Conservation (phyloP, 2,329 filamentous ascomycete species). For the Chaetomium globosum region DNA sequence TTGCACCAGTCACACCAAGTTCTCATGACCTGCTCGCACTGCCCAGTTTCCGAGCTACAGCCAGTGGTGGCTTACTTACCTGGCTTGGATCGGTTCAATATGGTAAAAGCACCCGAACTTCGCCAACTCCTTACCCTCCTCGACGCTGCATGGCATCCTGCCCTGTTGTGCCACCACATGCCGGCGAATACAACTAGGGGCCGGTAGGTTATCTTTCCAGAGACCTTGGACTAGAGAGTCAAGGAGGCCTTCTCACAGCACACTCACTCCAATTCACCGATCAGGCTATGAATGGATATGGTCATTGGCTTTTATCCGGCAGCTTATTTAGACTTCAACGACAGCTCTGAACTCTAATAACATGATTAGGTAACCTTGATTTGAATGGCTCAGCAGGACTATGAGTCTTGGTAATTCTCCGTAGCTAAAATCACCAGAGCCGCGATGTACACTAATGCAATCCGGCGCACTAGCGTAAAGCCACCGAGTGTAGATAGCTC, state of each 20-base stretch:
- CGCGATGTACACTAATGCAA: constrained; percentile 2
- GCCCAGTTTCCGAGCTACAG: neutral
- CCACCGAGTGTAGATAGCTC: neutral
- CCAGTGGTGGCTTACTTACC: too few species aligned
- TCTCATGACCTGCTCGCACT: constrained; percentile 2
- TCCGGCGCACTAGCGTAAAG: neutral
- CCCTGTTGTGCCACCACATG: constrained; percentile 15
- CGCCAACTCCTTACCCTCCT: neutral
- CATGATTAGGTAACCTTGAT: neutral
- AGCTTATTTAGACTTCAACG: neutral
- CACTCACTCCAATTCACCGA: neutral
- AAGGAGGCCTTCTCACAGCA: neutral
- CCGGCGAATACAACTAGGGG: constrained; percentile 28
- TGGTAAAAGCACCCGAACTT: neutral
- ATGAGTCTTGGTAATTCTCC: neutral
- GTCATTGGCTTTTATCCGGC: neutral
- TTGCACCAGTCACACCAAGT: neutral
- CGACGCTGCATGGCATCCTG: neutral
- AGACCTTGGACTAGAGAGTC: neutral
- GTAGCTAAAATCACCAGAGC: neutral
- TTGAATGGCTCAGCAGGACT: neutral
- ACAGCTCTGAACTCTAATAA: neutral
- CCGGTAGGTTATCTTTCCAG: constrained; percentile 14
- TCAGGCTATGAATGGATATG: neutral
- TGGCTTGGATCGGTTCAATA: neutral